Conservation (phyloP, 1,284 basidiomycete genomes). For the Ustilago bromivora region DNA sequence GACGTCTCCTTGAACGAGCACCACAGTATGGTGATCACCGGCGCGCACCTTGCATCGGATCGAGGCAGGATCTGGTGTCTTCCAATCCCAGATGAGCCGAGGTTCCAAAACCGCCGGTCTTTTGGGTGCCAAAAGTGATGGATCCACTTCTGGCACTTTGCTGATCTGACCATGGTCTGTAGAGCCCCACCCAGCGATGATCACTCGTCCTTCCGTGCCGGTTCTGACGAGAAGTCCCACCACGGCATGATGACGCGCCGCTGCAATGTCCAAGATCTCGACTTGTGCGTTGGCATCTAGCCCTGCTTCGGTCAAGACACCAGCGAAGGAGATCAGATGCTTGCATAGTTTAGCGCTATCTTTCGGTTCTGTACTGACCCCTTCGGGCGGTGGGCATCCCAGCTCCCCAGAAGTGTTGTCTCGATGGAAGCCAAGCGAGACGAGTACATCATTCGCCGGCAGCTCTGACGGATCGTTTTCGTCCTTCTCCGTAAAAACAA, state of each 20-base stretch:
- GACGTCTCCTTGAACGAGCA: conserved; percentile 4
- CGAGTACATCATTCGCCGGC: conserved; percentile 17
- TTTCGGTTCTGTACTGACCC: neutral
- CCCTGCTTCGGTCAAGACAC: conserved; percentile 13
- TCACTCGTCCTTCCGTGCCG: neutral
- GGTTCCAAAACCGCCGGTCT: conserved; percentile 29
- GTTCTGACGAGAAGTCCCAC: conserved; percentile 14
- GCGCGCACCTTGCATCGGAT: conserved; percentile 20
- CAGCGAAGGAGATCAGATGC: conserved; percentile 29
- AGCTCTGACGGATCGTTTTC: no score
- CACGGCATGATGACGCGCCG: conserved; percentile 35
- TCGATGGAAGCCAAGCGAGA: conserved; percentile 34
- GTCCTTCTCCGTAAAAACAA: conserved; percentile 16
- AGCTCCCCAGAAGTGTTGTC: conserved; percentile 49
- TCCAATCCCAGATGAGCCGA: conserved; percentile 36
- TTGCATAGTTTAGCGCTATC: neutral
- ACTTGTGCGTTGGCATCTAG: conserved; percentile 7
- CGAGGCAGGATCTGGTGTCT: neutral
- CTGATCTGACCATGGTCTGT: conserved; percentile 45
- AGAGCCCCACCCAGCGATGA: conserved; percentile 48
- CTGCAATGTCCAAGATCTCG: conserved; percentile 23
- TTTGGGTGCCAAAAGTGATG: conserved; percentile 5
- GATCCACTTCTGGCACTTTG: neutral
- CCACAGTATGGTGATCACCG: conserved; percentile 38
- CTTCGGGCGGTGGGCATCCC: conserved; percentile 2